These are phyloP conservation scores for Phytophthora sojae DNA, from an alignment of 352 stramenopile species.

Conservation along the genomic window DNA sequence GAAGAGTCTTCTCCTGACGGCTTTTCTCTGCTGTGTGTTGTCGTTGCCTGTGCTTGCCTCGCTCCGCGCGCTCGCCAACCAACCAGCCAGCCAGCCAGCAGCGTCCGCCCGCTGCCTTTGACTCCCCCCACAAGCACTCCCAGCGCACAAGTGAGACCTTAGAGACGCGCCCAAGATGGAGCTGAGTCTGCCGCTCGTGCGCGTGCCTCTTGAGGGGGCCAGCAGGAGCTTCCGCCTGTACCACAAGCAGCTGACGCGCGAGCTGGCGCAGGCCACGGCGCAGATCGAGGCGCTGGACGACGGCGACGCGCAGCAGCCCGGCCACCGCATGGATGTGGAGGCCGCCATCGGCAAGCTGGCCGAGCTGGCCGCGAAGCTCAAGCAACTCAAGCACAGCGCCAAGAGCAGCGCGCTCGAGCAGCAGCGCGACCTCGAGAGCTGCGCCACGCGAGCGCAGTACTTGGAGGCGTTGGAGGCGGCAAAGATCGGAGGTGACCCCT, in stretches of 20 bases:
- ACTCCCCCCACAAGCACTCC: neutral
- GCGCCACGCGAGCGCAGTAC: conserved; percentile 51
- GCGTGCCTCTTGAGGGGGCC: conserved; percentile 76
- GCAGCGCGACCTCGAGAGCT: conserved; percentile 65
- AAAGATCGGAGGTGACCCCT: conserved; percentile 25
- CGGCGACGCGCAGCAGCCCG: conserved; percentile 64
- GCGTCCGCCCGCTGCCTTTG: neutral
- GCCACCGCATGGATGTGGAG: conserved; percentile 68
- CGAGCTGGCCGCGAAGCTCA: conserved; percentile 53
- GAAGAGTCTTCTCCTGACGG: conserved; percentile 36
- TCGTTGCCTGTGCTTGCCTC: conserved; percentile 16
- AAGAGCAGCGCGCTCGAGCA: conserved; percentile 59
- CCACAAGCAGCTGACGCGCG: conserved; percentile 80
- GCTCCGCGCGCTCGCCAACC: neutral
- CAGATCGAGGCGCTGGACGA: conserved; percentile 59
- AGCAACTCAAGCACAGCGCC: conserved; percentile 52
- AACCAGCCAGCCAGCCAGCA: neutral
- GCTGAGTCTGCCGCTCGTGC: conserved; percentile 74
- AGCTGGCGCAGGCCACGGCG: conserved; percentile 58
- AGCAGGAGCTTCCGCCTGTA: conserved; percentile 84
- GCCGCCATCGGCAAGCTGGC: conserved; percentile 59
- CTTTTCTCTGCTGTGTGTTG: conserved; percentile 33
- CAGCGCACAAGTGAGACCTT: neutral
- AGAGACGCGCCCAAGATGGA: conserved; percentile 46
- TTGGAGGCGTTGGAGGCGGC: conserved; percentile 48